Conservation (phyloP, 2,329 filamentous ascomycete species). For the Trichothecium roseum region DNA sequence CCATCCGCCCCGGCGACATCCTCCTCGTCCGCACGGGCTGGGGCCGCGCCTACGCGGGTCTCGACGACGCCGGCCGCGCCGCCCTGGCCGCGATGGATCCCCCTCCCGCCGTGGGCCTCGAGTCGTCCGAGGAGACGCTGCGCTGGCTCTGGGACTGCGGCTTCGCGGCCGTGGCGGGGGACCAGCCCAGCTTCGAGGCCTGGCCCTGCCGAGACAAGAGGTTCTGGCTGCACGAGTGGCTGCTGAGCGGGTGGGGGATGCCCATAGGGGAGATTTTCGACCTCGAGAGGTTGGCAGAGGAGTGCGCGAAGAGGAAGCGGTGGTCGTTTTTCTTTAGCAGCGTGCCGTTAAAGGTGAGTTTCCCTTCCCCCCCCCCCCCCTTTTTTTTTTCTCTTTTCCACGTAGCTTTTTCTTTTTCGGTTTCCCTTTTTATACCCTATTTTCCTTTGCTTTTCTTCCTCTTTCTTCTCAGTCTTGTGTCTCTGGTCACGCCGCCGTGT, state of each 20-base stretch:
- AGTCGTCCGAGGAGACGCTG: slow-evolving; percentile 35
- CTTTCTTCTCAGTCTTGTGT: background rate
- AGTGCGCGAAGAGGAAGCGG: slow-evolving; percentile 18
- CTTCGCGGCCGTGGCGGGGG: slow-evolving; percentile 46
- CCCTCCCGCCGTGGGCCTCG: slow-evolving; percentile 28
- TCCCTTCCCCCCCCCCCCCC: background rate
- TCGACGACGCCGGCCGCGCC: slow-evolving; percentile 23
- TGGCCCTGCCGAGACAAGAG: slow-evolving; percentile 26
- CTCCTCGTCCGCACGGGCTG: slow-evolving; percentile 46
- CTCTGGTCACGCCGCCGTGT: background rate
- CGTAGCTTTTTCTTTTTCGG: no score
- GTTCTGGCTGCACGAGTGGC: slow-evolving; percentile 29
- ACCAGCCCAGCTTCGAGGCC: slow-evolving; percentile 42
- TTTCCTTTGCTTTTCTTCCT: no score
- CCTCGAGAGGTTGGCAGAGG: slow-evolving; percentile 24
- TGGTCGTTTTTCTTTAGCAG: slow-evolving; percentile 31
- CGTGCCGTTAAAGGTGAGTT: slow-evolving; percentile 20
- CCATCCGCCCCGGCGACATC: slow-evolving; percentile 40
- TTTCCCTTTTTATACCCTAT: no score
- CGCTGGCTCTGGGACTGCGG: slow-evolving; percentile 46
- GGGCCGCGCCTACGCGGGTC: slow-evolving; percentile 28
- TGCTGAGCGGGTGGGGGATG: slow-evolving; percentile 39
- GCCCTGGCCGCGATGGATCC: slow-evolving; percentile 18
- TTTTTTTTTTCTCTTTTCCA: no score
- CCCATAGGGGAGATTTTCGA: slow-evolving; percentile 40